Conservation (phyloP, 1,284 basidiomycete species). For the Cryptococcus wingfieldii region DNA sequence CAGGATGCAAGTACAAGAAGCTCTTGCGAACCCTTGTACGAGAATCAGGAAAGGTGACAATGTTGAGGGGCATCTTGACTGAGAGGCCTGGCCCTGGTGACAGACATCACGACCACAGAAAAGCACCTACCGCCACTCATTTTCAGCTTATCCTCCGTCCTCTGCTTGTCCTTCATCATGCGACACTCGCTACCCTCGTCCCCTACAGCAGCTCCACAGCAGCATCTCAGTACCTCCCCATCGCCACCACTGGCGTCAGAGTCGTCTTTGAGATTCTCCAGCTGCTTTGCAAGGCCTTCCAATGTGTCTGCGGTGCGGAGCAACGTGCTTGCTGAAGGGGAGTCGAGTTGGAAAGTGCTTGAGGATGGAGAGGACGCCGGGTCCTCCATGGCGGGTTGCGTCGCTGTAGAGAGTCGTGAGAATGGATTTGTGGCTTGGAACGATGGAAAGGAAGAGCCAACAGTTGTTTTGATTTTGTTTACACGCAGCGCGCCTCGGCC, state of each 20-base stretch:
- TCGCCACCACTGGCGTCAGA: background rate
- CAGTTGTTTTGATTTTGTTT: background rate
- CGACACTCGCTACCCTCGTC: conserved; percentile 13
- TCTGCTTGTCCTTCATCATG: conserved; percentile 59
- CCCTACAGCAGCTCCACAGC: conserved; percentile 18
- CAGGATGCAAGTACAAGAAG: too few species aligned
- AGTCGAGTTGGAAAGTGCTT: conserved; percentile 10
- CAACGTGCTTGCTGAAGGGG: conserved; percentile 34
- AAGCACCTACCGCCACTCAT: conserved; percentile 70
- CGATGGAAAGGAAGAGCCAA: background rate
- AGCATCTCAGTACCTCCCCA: conserved; percentile 23
- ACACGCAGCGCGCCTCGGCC: too few species aligned
- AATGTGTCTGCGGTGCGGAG: conserved; percentile 40
- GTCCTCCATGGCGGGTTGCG: background rate
- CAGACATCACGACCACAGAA: background rate
- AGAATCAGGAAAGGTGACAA: too few species aligned
- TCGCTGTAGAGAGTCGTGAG: background rate
- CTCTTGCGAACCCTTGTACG: too few species aligned
- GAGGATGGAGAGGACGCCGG: conserved; percentile 1
- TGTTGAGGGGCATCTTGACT: too few species aligned
- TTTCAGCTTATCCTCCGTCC: conserved; percentile 68
- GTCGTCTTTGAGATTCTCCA: conserved; percentile 23
- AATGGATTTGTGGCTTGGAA: background rate
- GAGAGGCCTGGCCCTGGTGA: too few species aligned
- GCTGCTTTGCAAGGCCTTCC: conserved; percentile 34